These are phyloP conservation scores for Rhizopogon vesiculosus DNA, from an alignment of 768 basidiomycete genomes.

Conservation along the genomic window DNA sequence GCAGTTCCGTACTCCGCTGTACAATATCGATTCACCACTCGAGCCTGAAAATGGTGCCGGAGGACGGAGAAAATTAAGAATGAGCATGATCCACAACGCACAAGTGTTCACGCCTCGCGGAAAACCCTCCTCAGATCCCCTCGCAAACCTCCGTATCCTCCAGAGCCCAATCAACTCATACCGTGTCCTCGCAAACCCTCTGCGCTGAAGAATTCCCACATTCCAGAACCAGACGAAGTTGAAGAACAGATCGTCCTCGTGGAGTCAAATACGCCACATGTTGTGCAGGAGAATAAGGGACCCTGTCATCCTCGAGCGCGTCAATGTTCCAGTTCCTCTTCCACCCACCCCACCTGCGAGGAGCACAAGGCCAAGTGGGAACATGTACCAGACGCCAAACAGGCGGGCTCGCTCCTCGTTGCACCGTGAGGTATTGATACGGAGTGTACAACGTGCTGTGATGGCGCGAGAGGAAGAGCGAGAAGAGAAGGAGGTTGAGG, in stretches of 20 bases:
- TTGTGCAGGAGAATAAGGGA: conserved; percentile 68
- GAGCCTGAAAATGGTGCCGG: conserved; percentile 3
- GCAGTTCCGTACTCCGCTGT: conserved; percentile 50
- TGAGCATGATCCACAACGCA: conserved; percentile 73
- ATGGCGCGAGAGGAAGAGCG: conserved; percentile 45
- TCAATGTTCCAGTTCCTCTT: conserved; percentile 31
- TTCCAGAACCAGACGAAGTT: conserved; percentile 31
- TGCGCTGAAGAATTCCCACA: conserved; percentile 5
- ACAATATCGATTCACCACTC: conserved; percentile 46
- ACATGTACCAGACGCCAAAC: conserved; percentile 17
- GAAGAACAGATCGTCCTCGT: conserved; percentile 56
- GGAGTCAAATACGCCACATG: conserved; percentile 59
- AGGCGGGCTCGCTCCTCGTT: conserved; percentile 40
- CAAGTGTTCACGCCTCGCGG: conserved; percentile 64
- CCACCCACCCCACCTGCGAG: conserved; percentile 5
- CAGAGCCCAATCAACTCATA: conserved; percentile 35
- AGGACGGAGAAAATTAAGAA: conserved; percentile 43
- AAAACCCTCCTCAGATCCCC: conserved; percentile 49
- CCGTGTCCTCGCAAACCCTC: conserved; percentile 9
- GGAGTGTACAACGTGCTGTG: conserved; percentile 62
- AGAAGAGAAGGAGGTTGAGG: conserved; percentile 46
- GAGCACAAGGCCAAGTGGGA: neutral
- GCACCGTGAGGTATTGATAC: conserved; percentile 66
- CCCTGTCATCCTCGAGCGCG: conserved; percentile 67
- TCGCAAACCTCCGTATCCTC: conserved; percentile 59